Conservation (phyloP, 495 filamentous ascomycete species). For the Hypoxylon fragiforme region DNA sequence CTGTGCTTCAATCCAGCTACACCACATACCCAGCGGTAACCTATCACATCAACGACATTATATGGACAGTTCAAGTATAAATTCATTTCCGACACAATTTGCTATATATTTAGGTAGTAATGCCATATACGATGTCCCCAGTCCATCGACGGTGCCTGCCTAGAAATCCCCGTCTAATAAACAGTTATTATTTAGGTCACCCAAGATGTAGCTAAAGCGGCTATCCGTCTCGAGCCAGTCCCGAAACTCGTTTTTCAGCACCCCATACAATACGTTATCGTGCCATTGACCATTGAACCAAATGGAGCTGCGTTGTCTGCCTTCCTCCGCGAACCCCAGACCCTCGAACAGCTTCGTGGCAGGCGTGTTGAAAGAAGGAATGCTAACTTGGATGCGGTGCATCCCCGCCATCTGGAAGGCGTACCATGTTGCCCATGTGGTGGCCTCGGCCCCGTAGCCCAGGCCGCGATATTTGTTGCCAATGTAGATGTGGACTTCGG, state of each 20-base stretch:
- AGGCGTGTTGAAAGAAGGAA: slow-evolving; percentile 48
- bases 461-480: slow-evolving; percentile 42
- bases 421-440: slow-evolving; percentile 55
- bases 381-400: slow-evolving; percentile 49
- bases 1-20: too few species aligned
- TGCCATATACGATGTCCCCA: too few species aligned
- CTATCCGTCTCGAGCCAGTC: slow-evolving; percentile 22
- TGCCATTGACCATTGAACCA: slow-evolving; percentile 50
- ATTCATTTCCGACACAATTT: too few species aligned
- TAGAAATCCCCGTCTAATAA: too few species aligned
- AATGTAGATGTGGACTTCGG: slow-evolving; percentile 48
- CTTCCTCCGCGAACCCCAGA: slow-evolving; percentile 56
- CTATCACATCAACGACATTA: too few species aligned
- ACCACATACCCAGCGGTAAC: too few species aligned
- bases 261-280: slow-evolving; percentile 45
- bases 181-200: too few species aligned
- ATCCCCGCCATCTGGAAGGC: slow-evolving; percentile 50
- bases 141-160: too few species aligned
- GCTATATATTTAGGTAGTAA: too few species aligned
- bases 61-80: too few species aligned
- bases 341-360: slow-evolving; percentile 50
- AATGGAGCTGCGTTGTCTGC: slow-evolving; percentile 48
- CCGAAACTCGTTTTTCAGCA: slow-evolving; percentile 55
- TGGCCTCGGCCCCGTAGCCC: slow-evolving; percentile 59
- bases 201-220: too few species aligned